Conservation (phyloP, 2,329 filamentous ascomycete genomes). For the Pyrenochaeta sp. region DNA sequence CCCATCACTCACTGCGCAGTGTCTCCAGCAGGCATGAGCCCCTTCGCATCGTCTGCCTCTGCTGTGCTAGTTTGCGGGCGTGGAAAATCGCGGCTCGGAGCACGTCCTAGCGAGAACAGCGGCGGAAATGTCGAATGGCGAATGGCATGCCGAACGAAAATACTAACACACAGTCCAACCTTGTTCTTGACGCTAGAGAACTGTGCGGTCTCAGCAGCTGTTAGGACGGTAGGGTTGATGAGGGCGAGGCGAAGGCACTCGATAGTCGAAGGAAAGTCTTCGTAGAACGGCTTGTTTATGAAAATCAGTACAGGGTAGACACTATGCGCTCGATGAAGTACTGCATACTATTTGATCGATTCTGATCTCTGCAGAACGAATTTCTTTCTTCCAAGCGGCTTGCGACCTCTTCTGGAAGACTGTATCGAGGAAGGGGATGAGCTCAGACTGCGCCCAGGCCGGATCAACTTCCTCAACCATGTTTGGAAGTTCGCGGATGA, state of each 20-base stretch:
- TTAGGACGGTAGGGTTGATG: constrained; percentile 6
- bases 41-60: not conserved
- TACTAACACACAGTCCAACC: constrained; percentile 1
- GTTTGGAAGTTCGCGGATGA: not conserved
- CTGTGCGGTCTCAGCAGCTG: constrained; percentile 1
- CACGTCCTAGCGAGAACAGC: constrained; percentile 9
- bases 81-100: constrained; percentile 7
- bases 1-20: not conserved
- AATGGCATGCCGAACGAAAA: constrained; percentile 17
- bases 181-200: not conserved
- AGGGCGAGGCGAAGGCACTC: constrained; percentile 16
- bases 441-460: constrained; percentile 8
- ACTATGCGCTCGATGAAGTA: not conserved
- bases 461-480: not conserved
- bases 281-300: constrained; percentile 7
- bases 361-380: not conserved
- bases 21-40: not conserved
- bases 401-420: not conserved
- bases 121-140: constrained; percentile 5
- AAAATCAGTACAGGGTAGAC: not conserved
- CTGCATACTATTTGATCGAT: constrained; percentile 9
- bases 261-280: constrained; percentile 17
- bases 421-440: constrained; percentile 10
- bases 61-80: not conserved
- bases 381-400: not conserved